These are phyloP conservation scores for Eucalyptus brandiana DNA, from an alignment of 345 rosid genomes.

Conservation along the genomic window DNA sequence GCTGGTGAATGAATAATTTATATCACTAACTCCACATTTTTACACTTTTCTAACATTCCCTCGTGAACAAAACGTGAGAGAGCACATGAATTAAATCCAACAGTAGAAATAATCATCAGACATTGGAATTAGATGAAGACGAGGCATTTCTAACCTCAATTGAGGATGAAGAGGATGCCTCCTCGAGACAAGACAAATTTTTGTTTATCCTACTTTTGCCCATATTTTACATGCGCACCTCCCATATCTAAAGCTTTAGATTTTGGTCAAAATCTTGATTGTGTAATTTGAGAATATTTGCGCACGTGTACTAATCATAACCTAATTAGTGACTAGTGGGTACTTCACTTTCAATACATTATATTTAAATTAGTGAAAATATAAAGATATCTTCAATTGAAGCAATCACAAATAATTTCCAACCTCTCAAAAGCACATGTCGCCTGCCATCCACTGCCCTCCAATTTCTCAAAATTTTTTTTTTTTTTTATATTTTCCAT, in stretches of 20 bases:
- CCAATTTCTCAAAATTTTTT: too few relatives aligned
- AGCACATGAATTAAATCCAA: not conserved
- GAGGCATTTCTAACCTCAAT: not conserved
- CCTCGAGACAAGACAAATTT: not conserved
- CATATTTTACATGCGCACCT: too few relatives aligned
- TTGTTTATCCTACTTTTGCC: not conserved
- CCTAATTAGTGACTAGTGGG: not conserved
- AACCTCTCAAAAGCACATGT: too few relatives aligned
- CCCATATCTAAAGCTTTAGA: not conserved
- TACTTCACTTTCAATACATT: not conserved
- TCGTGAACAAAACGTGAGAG: too few relatives aligned
- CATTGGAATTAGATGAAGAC: not conserved
- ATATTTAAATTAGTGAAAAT: not conserved
- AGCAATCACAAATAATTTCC: not conserved
- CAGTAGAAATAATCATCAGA: not conserved
- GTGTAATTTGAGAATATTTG: too few relatives aligned
- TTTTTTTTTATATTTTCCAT: too few relatives aligned
- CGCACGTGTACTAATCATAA: not conserved
- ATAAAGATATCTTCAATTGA: too few relatives aligned
- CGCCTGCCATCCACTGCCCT: fast-evolving
- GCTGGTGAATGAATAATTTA: too few relatives aligned
- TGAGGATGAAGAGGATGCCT: not conserved
- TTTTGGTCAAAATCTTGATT: not conserved
- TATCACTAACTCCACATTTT: too few relatives aligned
- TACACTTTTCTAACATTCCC: too few relatives aligned